phyloP scores from a whole-genome alignment of 371 early-diverging fungal species.

The Syncephalastrum racemosum region DNA sequence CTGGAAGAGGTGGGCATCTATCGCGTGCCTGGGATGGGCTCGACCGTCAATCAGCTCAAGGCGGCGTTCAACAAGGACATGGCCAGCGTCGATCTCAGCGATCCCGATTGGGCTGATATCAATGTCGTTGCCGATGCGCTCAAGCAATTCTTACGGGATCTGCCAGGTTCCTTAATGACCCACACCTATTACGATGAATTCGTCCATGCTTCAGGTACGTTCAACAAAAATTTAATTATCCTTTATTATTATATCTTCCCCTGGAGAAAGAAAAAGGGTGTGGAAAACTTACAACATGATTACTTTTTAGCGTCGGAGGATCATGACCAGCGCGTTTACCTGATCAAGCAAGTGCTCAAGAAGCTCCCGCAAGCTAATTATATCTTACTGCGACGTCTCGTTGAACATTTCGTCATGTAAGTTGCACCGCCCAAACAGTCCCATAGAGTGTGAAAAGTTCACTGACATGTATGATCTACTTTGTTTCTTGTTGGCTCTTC shows the following conservation, averaged over 20 bases:
- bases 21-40: slow-evolving; percentile 74
- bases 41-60: slow-evolving; percentile 63
- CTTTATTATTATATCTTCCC: too few relatives aligned
- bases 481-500: slow-evolving; percentile 6
- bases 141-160: slow-evolving; percentile 90
- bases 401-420: slow-evolving; percentile 78
- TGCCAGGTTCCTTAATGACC: slow-evolving; percentile 93
- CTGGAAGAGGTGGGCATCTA: slow-evolving; percentile 86
- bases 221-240: too few relatives aligned
- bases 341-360: slow-evolving; percentile 73
- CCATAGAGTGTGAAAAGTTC: not conserved
- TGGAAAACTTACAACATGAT: slow-evolving; percentile 1
- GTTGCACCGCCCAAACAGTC: slow-evolving; percentile 1
- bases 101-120: slow-evolving; percentile 77
- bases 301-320: slow-evolving; percentile 58
- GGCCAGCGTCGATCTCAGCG: slow-evolving; percentile 55
- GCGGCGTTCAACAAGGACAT: slow-evolving; percentile 60
- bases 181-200: slow-evolving; percentile 80
- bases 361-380: slow-evolving; percentile 73
- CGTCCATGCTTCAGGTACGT: slow-evolving; percentile 75
- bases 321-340: slow-evolving; percentile 76
- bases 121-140: slow-evolving; percentile 88
- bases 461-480: not conserved
- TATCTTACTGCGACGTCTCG: slow-evolving; percentile 63
- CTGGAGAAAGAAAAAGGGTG: slow-evolving; percentile 6